Evolutionary conservation across 2,329 filamentous ascomycete species (phyloP), one percentile per base, ranked within the genome.

Genomic region (Claviceps sp.): DNA sequence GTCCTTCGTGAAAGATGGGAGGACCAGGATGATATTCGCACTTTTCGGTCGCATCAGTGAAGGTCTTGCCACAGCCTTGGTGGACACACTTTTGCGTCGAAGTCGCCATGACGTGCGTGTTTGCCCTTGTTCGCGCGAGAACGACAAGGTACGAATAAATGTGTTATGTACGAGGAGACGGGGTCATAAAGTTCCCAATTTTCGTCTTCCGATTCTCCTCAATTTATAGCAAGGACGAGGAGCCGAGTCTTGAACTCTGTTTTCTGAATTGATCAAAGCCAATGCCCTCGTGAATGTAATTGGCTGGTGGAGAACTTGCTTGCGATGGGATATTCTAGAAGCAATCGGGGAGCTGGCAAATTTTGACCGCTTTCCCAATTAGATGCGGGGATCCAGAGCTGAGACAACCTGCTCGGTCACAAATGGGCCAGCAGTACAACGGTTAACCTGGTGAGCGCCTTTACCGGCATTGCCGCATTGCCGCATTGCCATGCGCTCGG

Each of bases 1-100:
- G 91, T 55, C 93, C 93, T 72, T 98, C 93, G 67, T 97, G 93
- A 69, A 98, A 98, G 66, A 93, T 77, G 46, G 93, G 93, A 57
- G 90, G 88, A 52, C 90, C 90, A 44, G 91, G 88, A 71, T 98
- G 93, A 72, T 96, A 97, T 60, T 81, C 72, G 72, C 93, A 98
- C 59, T 83, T 77, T 68, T 95, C 91, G 43, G 88, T 81, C 9
- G 83, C 71, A 67, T 96, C 85, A 48, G 83, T 82, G 69, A 88
- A 97, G 57, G 75, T 70, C 76, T 96, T 97, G 62, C 86, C 88
- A 70, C 93, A 98, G 67, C 90, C 89, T 70, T 95, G 90, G 73
- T 96, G 93, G 54, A 96, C 88, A 69, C 93, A 98, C 73, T 95
- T 97, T 62, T 83, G 79, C 53, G 84, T 75, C 83, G 87, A 87